Evolutionary conservation across 2,329 filamentous ascomycete species (phyloP), one percentile per base, ranked within the genome.

Genomic region (Penicillium nordicum): DNA sequence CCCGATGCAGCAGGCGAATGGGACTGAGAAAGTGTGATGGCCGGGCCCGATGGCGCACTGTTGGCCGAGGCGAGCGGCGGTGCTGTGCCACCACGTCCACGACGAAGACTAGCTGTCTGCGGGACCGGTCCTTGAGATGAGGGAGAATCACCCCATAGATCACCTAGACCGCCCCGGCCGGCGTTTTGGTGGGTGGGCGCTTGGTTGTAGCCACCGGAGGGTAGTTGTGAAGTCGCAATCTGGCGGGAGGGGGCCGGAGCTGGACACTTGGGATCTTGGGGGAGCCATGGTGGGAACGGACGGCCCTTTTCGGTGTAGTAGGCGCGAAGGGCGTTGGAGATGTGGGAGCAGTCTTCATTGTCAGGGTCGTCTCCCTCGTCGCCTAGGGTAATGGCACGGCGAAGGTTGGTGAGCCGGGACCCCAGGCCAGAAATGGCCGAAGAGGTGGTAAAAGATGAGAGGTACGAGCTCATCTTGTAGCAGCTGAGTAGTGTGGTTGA

Each of bases 221-320:
- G 85, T 83, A 67, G 80, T 79, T 63, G 82, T 74, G 67, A 80
- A 78, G 67, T 84, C 76, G 68, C 76, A 67, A 69, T 78, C 73
- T 59, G 76, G 58, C 82, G 76, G 74, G 34, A 67, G 43, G 65
- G 76, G 5, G 78, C 64, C 23, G 82, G 79, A 37, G 82, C 81
- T 41, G 85, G 85, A 4, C 83, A 84, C 75, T 90, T 93, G n/a
- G 91, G 92, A 73, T 96, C 90, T 6, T 90, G 87, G 8, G 92
- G 91, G 8, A 97, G 86, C 93, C 94, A 97, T 65, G 80, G 77
- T 0, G 94, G 94, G 61, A 92, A 89, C 1, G 86, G 81, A 23
- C 87, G 86, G 64, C 88, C 89, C 70, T 95, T 94, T 74, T 97
- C 92, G 50, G 81, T 84, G 80, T 99, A 97, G 82, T 97, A 96